Base-by-base conservation (phyloP, 352 stramenopile genomes). In the Peronospora tabacina region DNA sequence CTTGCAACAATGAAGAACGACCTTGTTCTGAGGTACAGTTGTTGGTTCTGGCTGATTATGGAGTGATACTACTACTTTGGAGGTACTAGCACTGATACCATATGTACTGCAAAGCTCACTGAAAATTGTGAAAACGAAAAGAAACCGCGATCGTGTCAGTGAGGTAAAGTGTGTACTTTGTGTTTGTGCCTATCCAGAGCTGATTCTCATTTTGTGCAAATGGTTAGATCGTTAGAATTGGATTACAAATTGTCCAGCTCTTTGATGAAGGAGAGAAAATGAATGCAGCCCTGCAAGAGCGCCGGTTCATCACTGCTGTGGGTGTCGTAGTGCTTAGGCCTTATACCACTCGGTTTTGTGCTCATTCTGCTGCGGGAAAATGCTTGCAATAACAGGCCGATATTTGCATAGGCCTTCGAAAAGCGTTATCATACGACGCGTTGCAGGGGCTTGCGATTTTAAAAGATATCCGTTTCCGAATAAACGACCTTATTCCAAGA, bases 81-180 rank as follows among this genome's bases (percentile, higher is more conserved):
- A 7, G 28, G 7, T 10, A 10, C 9, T 30, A 6, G 26, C 9
- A 10, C 26, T 30, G 28, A 32, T 19, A 7, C 16, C 20, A 5
- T 19, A 17, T 17, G 49, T 28, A 20, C 42, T 45, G 39, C 58
- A 17, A 40, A 92, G 76, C 15, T 88, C 81, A 2, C 39, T 93
- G 7, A 71, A 89, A 60, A 85, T 93, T 22, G 72, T 93, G 32
- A 93, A 93, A 55, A 84, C 64, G 1, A 90, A 88, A 47, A 50
- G 79, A 32, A 90, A 93, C 39, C 77, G 79, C 2, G 79, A 93
- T 58, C 77, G 77, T 13, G 74, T 93, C 11, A 62, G 68, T 37
- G 77, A 80, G 57, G 82, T 88, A 55, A 24, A 8, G 6, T 2
- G 2, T n/a, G 22, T 20, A n/a, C n/a, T 35, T 32, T 35, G 34